A percentile compares a stretch with the other conserved stretches of the same genome.
phyloP scores from a whole-genome alignment of 169 alveolate species.

The Miamiensis avidus region DNA sequence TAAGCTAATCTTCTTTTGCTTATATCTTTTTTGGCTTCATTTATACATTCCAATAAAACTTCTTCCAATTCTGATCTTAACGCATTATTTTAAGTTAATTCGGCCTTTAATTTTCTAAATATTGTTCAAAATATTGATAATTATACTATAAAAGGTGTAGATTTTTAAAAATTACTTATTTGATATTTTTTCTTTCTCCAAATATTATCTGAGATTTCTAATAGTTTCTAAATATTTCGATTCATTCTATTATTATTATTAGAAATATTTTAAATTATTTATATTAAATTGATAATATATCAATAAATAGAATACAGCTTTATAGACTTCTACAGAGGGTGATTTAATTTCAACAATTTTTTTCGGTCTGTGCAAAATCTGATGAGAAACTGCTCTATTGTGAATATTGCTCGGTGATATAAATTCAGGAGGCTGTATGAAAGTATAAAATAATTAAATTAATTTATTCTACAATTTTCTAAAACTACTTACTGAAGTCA shows the following conservation, averaged over 20 bases:
- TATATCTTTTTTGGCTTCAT: constrained; percentile 41
- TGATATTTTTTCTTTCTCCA: constrained; percentile 9
- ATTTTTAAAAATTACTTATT: not conserved
- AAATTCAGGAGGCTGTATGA: not conserved
- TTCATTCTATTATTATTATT: constrained; percentile 14
- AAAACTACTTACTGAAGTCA: too few relatives aligned
- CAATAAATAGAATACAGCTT: constrained; percentile 18
- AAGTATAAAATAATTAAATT: too few relatives aligned
- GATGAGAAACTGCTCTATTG: not conserved
- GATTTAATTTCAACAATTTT: not conserved
- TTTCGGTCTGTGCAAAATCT: not conserved
- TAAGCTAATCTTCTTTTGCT: constrained; percentile 15
- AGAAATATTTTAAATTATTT: not conserved
- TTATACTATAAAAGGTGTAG: not conserved
- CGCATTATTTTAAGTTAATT: constrained; percentile 18
- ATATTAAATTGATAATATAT: not conserved
- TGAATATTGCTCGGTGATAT: not conserved
- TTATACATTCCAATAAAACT: constrained; percentile 41
- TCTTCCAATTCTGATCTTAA: constrained; percentile 41
- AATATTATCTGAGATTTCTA: not conserved
- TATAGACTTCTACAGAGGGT: not conserved
- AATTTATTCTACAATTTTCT: too few relatives aligned
- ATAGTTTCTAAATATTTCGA: constrained; percentile 12
- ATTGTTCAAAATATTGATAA: constrained; percentile 1
- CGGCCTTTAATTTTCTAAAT: constrained; percentile 21